A percentile compares a stretch with the other conserved stretches of the same genome.
phyloP scores from a whole-genome alignment of 2,329 filamentous ascomycete species.

The Stagonosporopsis vannaccii region DNA sequence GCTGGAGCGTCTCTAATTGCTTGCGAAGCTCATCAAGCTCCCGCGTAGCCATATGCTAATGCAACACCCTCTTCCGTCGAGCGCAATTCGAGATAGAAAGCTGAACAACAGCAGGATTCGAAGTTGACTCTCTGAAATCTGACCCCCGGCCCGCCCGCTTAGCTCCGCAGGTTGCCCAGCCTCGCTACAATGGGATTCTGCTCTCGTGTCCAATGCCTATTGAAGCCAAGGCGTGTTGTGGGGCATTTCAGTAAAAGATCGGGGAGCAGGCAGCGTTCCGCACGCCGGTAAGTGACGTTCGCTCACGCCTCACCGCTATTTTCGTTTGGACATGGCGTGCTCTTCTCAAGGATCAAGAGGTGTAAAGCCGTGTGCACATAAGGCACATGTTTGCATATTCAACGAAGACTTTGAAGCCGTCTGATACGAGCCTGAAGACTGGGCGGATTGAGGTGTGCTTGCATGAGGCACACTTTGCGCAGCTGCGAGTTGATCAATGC shows the following conservation, averaged over 20 bases:
- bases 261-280: constrained; percentile 16
- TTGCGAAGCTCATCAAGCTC: constrained; percentile 44
- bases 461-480: constrained; percentile 1
- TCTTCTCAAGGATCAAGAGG: background rate
- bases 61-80: constrained; percentile 9
- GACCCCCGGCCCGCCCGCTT: constrained; percentile 24
- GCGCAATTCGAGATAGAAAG: constrained; percentile 9
- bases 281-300: constrained; percentile 15
- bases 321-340: constrained; percentile 19
- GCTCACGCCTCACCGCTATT: constrained; percentile 34
- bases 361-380: background rate
- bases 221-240: constrained; percentile 22
- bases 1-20: constrained; percentile 44
- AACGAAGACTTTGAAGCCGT: background rate
- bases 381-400: background rate
- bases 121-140: constrained; percentile 12
- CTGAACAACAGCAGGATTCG: constrained; percentile 6
- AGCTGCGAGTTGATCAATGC: constrained; percentile 2
- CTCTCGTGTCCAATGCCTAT: constrained; percentile 26
- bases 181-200: constrained; percentile 18
- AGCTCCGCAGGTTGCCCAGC: constrained; percentile 29
- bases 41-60: constrained; percentile 32
- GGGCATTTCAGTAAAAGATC: constrained; percentile 9
- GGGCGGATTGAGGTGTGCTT: background rate
- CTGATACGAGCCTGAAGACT: background rate